Base-by-base conservation (phyloP, 768 basidiomycete species). In the Clathrus columnatus region DNA sequence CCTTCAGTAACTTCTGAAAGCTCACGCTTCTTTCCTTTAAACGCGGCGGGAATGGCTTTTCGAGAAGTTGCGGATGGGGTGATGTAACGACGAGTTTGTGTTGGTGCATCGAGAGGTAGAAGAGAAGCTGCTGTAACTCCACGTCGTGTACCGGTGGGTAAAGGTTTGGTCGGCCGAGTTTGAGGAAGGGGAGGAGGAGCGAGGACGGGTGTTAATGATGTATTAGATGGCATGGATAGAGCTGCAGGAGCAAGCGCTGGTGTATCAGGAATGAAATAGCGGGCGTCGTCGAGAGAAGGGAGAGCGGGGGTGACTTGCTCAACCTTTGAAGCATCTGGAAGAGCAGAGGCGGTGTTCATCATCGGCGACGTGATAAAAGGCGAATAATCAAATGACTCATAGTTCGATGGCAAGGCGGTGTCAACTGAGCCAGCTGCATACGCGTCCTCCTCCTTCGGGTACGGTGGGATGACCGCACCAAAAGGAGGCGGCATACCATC, bases 51-150 rank as follows among this genome's bases (percentile, higher is more conserved):
- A 21, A 91, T 67, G 41, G 83, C 82, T 69, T 91, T 92, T 50
- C 83, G 76, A 16, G 91, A 91, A 0, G 91, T 93, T 1, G 75
- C 66, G 0, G 88, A 91, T 0, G 87, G 83, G 0, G 76, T 76
- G 16, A 80, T 62, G 63, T 92, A 93, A n/a, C 78, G 78, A 59
- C 91, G 82, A 0, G 78, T 45, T 64, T 93, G 91, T 1, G 85
- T 89, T 0, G 91, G 91, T 1, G 91, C 91, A 51, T 86, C 81
- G 61, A 83, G 65, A 20, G 84, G 76, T 21, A 92, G 78, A 20
- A 90, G 76, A 2, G 75, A 63, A 28, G 78, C 78, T 2, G 87
- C 83, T 3, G 78, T 79, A 42, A 84, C 70, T 65, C 84, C 83
- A 67, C 81, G 83, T 59, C 87, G 82, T 6, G 84, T 87, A n/a